Evolutionary conservation across 2,329 filamentous ascomycete species (phyloP), one percentile per base, ranked within the genome.

Genomic region (Chrysosporium queenslandicum): DNA sequence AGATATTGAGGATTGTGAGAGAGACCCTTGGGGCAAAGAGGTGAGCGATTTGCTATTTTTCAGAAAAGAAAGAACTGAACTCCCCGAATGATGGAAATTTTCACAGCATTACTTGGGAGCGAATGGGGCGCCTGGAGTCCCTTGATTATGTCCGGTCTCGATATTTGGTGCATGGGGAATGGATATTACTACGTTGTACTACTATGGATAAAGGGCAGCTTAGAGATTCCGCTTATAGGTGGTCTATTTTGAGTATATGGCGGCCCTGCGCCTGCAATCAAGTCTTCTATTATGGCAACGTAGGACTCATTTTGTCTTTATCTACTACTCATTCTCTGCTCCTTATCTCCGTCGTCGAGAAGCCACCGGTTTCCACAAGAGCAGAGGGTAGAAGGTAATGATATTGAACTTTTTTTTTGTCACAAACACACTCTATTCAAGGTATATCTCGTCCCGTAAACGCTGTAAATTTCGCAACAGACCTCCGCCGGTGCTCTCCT

Each of bases 401-500:
- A n/a, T n/a, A n/a, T n/a, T n/a, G n/a, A n/a, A n/a, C n/a, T n/a
- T n/a, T 30, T 12, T 30, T 12, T 12, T 30, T 30, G 12, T 30
- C 29, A 12, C 29, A 30, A 7, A 11, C 9, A 36, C 11, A 40
- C 9, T 37, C 45, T 59, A 77, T 55, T 77, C 74, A 54, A 76
- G 64, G 57, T 77, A 77, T 41, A 78, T 74, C 55, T 77, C 75
- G 53, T 77, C 75, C 47, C 74, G 72, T 58, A 79, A 63, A 47
- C 76, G 73, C 55, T 76, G 71, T 51, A 79, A 58, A 58, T 76
- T 77, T 56, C 72, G 70, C 59, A 79, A 71, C 56, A 79, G 71
- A 1, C 76, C 77, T 58, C 73, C 73, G 3, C 68, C 71, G 30
- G 68, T 68, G 64, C 66, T 56, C 65, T 68, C 58, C 65, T 63